A percentile compares a stretch with the other conserved stretches of the same genome.
These are phyloP conservation scores for Didymosphaeria variabile DNA, from an alignment of 2,329 filamentous ascomycete genomes.

Conservation along the genomic window DNA sequence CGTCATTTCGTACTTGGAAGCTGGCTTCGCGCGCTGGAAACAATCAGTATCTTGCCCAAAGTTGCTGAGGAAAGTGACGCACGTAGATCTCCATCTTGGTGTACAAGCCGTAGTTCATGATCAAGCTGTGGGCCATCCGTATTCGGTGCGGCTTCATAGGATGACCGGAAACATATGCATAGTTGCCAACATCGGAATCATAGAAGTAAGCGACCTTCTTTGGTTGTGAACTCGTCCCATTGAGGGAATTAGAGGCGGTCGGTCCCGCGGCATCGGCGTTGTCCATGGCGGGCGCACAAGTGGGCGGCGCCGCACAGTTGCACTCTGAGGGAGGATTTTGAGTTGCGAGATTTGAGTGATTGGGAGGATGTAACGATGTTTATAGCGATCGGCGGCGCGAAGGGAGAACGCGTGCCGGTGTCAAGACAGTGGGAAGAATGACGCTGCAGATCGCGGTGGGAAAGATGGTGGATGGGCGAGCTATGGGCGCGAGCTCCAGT, in stretches of 20 bases:
- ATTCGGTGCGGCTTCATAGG: constrained; percentile 75
- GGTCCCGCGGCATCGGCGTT: constrained; percentile 27
- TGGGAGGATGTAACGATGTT: neutral
- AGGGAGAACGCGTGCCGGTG: neutral
- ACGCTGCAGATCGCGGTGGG: constrained; percentile 12
- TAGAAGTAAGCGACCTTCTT: constrained; percentile 98
- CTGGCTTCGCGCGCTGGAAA: constrained; percentile 54
- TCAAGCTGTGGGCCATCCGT: constrained; percentile 70
- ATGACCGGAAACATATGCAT: constrained; percentile 85
- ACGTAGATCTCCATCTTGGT: constrained; percentile 78
- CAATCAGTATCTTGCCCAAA: constrained; percentile 20
- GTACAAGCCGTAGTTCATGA: constrained; percentile 78
- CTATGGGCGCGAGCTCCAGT: constrained; percentile 24
- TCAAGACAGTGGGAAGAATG: constrained; percentile 3
- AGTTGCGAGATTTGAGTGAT: neutral
- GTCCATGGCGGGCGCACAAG: constrained; percentile 25
- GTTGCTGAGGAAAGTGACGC: constrained; percentile 35
- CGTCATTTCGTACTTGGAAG: constrained; percentile 75
- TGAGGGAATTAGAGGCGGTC: constrained; percentile 22
- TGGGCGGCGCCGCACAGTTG: constrained; percentile 8
- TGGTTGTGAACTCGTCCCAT: constrained; percentile 37
- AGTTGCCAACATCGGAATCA: constrained; percentile 97
- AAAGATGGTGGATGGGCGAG: constrained; percentile 18
- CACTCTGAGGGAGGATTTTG: neutral
- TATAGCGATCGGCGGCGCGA: neutral